Evolutionary conservation across 2,329 filamentous ascomycete genomes (phyloP).

Genomic region (Fusarium guadeloupense): DNA sequence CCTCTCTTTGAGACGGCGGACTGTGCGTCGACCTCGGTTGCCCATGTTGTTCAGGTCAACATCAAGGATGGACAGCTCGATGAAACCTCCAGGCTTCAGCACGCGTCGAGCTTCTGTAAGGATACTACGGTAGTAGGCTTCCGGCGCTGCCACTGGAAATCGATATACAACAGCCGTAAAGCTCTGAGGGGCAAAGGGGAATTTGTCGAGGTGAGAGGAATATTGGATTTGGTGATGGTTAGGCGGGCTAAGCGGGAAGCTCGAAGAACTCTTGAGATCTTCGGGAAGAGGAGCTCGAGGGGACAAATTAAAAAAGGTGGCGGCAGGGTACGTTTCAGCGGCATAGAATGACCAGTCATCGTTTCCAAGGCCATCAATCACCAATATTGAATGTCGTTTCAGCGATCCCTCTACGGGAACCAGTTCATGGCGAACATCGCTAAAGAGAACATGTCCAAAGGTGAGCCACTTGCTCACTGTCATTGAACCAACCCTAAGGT

Average conservation of each 20-base stretch:
- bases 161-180: constrained; percentile 81
- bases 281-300: constrained; percentile 62
- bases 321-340: constrained; percentile 78
- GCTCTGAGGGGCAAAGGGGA: constrained; percentile 79
- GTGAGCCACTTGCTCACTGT: constrained; percentile 90
- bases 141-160: constrained; percentile 76
- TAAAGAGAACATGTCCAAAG: constrained; percentile 85
- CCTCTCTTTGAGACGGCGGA: constrained; percentile 76
- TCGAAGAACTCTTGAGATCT: constrained; percentile 54
- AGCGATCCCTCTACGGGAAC: constrained; percentile 50
- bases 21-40: constrained; percentile 71
- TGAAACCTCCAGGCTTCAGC: constrained; percentile 77
- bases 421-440: constrained; percentile 78
- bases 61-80: constrained; percentile 83
- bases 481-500: constrained; percentile 81
- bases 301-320: constrained; percentile 80
- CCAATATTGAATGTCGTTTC: constrained; percentile 71
- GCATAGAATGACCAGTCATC: constrained; percentile 90
- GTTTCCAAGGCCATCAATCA: constrained; percentile 86
- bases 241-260: constrained; percentile 65
- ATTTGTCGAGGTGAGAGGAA: constrained; percentile 67
- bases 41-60: constrained; percentile 87
- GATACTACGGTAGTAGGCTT: constrained; percentile 74
- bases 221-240: constrained; percentile 83
- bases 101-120: constrained; percentile 81